A percentile compares a stretch with the other conserved stretches of the same genome.
phyloP scores from a whole-genome alignment of 371 early-diverging fungal genomes.

The Umbelopsis sp. region DNA sequence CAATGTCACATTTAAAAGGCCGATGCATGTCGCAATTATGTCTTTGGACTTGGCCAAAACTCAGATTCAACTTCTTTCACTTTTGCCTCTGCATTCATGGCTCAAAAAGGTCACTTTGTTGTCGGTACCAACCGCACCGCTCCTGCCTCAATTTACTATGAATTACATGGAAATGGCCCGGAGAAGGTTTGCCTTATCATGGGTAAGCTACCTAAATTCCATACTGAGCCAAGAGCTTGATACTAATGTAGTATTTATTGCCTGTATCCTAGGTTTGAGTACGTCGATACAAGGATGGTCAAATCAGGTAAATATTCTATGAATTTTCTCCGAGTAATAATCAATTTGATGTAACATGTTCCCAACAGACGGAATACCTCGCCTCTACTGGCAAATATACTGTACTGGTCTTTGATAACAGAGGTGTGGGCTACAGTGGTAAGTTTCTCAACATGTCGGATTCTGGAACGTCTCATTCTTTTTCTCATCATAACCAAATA shows the following conservation, averaged over 20 bases:
- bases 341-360: conserved; percentile 27
- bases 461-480: neutral
- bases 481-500: conserved; percentile 20
- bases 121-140: neutral
- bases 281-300: conserved; percentile 15
- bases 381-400: conserved; percentile 63
- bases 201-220: conserved; percentile 46
- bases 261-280: conserved; percentile 18
- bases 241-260: conserved; percentile 20
- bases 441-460: neutral
- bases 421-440: conserved; percentile 72
- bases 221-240: conserved; percentile 18
- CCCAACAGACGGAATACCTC: conserved; percentile 56
- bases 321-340: neutral
- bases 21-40: neutral
- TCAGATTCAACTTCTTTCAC: neutral
- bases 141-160: conserved; percentile 58
- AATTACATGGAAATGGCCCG: conserved; percentile 71
- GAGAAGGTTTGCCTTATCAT: conserved; percentile 66
- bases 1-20: conserved; percentile 3
- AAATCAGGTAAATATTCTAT: neutral
- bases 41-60: neutral
- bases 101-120: conserved; percentile 16
- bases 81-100: neutral
- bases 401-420: conserved; percentile 79